Percentiles rank a stretch among this genome's conserved stretches.
Evolutionary conservation across 108 stramenopile genomes (phyloP).

Genomic region (Schizochytrium sp.): DNA sequence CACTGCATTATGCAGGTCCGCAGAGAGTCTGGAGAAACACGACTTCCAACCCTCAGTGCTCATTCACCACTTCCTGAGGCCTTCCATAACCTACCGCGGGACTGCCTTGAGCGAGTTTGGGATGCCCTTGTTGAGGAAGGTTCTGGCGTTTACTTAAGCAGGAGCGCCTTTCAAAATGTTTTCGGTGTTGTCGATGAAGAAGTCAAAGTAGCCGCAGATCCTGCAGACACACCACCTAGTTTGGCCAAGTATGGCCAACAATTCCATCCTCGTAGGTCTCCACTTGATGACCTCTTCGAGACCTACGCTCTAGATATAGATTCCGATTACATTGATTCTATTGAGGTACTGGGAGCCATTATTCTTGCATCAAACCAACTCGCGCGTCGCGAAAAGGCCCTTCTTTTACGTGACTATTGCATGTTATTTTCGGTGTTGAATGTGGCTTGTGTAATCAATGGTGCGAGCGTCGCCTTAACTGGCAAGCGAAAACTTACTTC

Average conservation of each 20-base stretch:
- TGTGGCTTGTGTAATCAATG: slow-evolving; percentile 15
- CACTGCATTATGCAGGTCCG: too few relatives aligned
- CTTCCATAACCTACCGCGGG: slow-evolving; percentile 15
- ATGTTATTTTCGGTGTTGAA: slow-evolving; percentile 40
- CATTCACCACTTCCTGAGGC: neutral
- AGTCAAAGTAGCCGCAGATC: slow-evolving; percentile 3
- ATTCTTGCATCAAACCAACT: slow-evolving; percentile 22
- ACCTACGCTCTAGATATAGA: neutral
- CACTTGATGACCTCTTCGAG: neutral
- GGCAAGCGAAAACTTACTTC: neutral
- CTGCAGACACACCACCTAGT: too few relatives aligned
- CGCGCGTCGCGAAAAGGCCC: neutral
- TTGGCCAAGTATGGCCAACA: too few relatives aligned
- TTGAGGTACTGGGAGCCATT: slow-evolving; percentile 23
- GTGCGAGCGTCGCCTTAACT: neutral
- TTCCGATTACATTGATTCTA: neutral
- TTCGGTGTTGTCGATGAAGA: slow-evolving; percentile 25
- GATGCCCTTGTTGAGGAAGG: slow-evolving; percentile 21
- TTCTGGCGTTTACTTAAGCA: slow-evolving; percentile 11
- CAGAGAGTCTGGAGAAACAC: too few relatives aligned
- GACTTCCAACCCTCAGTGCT: neutral
- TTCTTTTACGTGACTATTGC: neutral
- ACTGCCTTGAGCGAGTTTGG: slow-evolving; percentile 58
- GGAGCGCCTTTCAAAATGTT: neutral
- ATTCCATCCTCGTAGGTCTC: neutral